Evolutionary conservation across 139 green algal species (phyloP), one percentile per base, ranked within the genome.

Genomic region (Haematococcus lacustris): DNA sequence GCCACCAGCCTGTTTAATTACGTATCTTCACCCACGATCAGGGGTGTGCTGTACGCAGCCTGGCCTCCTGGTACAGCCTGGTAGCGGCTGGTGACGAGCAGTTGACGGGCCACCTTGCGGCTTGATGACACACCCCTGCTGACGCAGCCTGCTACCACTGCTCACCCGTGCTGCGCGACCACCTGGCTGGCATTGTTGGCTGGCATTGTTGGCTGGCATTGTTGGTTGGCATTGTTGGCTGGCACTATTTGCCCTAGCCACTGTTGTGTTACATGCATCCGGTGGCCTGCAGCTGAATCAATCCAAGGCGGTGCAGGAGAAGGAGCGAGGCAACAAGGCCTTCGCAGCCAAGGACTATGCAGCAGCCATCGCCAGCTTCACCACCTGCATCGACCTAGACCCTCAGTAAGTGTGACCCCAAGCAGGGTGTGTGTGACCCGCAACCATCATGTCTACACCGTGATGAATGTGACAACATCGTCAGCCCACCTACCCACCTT

Each of bases 321-420:
- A 96, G 80, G 87, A 87, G 39, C 68, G 71, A 37, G 90, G 90
- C 47, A 96, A 96, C 76, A 50, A 66, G 25, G 84, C 89, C 4
- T 96, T 93, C 61, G 65, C 37, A 0, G 66, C 63, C 0, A 81
- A 82, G 43, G 76, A 87, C 60, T 89, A 82, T 66, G 80, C 86
- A 3, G 80, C 88, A 40, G 90, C 90, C 0, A 71, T 86, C 0
- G 64, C 68, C 13, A 71, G 84, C 68, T 96, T 96, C 79, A 85
- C 70, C n/a, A 71, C 43, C 5, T 92, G 87, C 78, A 92, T 96
- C 34, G 76, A 90, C 60, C 78, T 95, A 28, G 87, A 96, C 68
- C 78, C 86, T 30, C 5, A 51, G 64, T 70, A 23, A 70, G 64
- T 70, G 17, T 35, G 57, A 53, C n/a, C n/a, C n/a, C n/a, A n/a